A percentile compares a stretch with the other conserved stretches of the same genome.
Evolutionary conservation across 1,284 basidiomycete genomes (phyloP).

Genomic region (Heterobasidion annosum): DNA sequence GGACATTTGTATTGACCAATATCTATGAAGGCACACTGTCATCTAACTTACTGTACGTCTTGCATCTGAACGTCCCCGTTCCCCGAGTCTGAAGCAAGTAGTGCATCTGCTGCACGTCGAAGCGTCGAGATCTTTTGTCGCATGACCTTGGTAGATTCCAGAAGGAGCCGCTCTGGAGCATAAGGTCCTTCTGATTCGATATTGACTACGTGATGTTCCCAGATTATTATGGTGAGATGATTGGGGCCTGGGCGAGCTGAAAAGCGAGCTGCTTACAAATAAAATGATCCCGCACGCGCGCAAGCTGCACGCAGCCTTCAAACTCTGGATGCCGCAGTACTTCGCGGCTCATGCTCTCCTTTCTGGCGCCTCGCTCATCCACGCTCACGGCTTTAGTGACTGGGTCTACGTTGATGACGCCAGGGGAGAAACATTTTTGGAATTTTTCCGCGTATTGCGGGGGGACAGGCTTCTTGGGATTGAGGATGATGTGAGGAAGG

Average conservation of each 20-base stretch:
- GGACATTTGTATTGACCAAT: no score
- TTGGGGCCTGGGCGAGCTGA: neutral
- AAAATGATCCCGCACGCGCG: slow-evolving; percentile 88
- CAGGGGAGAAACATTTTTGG: slow-evolving; percentile 80
- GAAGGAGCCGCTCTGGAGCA: slow-evolving; percentile 76
- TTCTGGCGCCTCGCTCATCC: slow-evolving; percentile 60
- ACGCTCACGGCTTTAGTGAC: slow-evolving; percentile 49
- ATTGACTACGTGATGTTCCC: slow-evolving; percentile 49
- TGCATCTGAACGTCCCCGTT: slow-evolving; percentile 33
- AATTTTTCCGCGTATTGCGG: slow-evolving; percentile 71
- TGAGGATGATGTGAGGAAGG: slow-evolving; percentile 81
- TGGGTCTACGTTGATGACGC: slow-evolving; percentile 74
- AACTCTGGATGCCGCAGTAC: slow-evolving; percentile 92
- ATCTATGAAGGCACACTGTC: neutral
- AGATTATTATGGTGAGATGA: neutral
- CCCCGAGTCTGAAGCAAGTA: slow-evolving; percentile 22
- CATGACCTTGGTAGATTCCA: slow-evolving; percentile 80
- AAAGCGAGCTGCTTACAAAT: slow-evolving; percentile 59
- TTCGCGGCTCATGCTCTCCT: slow-evolving; percentile 90
- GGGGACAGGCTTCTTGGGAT: slow-evolving; percentile 52
- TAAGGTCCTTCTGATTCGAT: slow-evolving; percentile 91
- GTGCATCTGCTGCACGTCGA: slow-evolving; percentile 45
- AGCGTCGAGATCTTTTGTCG: slow-evolving; percentile 68
- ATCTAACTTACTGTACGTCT: slow-evolving; percentile 4
- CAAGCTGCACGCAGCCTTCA: slow-evolving; percentile 75